phyloP scores from a whole-genome alignment of 768 basidiomycete genomes.

The Cantharellus anzutake region DNA sequence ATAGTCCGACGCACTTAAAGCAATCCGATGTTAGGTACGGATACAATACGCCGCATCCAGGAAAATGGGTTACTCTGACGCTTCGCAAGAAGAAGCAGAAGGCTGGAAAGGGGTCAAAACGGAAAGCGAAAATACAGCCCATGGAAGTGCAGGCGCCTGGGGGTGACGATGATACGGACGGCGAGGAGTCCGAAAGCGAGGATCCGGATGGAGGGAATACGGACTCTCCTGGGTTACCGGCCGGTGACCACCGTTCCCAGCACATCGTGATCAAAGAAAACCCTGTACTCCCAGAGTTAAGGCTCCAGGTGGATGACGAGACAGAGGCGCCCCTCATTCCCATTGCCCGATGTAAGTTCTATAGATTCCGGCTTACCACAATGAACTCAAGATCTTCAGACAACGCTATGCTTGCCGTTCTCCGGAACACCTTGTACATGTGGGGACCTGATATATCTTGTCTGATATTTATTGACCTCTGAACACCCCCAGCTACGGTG shows the following conservation, averaged over 20 bases:
- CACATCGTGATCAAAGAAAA: not conserved
- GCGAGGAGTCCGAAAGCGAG: not conserved
- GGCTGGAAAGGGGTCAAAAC: conserved; percentile 22
- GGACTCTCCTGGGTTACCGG: not conserved
- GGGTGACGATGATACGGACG: conserved; percentile 7
- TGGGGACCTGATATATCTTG: conserved; percentile 19
- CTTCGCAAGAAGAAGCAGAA: conserved; percentile 32
- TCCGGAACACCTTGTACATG: conserved; percentile 76
- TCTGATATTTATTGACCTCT: not conserved
- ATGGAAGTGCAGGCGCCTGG: not conserved
- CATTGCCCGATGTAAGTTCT: conserved; percentile 13
- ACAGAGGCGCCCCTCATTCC: conserved; percentile 41
- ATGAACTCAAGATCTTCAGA: conserved; percentile 25
- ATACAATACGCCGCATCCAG: conserved; percentile 55
- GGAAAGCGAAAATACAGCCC: not conserved
- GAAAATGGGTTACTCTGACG: conserved; percentile 61
- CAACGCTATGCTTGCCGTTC: conserved; percentile 74
- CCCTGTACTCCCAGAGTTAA: not conserved
- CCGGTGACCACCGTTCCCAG: not conserved
- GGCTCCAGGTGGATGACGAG: conserved; percentile 6
- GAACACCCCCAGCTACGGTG: conserved; percentile 44
- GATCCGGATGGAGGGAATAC: not conserved
- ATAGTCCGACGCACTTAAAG: not conserved
- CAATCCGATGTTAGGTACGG: conserved; percentile 33
- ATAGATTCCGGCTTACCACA: not conserved